A percentile compares a stretch with the other conserved stretches of the same genome.
phyloP scores from a whole-genome alignment of 176 grass and related monocot genomes.

The Avena atlantica region DNA sequence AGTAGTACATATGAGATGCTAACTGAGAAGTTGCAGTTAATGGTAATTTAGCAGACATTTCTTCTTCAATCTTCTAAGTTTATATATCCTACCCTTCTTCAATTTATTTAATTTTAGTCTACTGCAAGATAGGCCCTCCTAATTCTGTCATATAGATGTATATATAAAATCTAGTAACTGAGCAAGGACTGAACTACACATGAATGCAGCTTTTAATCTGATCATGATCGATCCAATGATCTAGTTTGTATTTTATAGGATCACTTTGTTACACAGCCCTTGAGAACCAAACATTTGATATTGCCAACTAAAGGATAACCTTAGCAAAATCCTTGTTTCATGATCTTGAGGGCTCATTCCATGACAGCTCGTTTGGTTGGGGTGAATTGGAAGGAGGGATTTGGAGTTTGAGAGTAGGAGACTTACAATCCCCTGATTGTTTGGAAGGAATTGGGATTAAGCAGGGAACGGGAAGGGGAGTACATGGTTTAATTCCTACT shows the following conservation, averaged over 20 bases:
- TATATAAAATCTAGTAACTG: not conserved
- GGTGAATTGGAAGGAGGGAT: too few relatives aligned
- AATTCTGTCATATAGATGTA: not conserved
- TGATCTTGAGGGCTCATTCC: slow-evolving; percentile 15
- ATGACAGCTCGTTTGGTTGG: not conserved
- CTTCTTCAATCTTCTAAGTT: not conserved
- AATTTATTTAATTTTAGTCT: too few relatives aligned
- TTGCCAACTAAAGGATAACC: slow-evolving; percentile 28
- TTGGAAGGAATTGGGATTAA: too few relatives aligned
- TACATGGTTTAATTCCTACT: too few relatives aligned
- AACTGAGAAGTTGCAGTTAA: too few relatives aligned
- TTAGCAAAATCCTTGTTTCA: slow-evolving; percentile 30
- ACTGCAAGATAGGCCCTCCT: not conserved
- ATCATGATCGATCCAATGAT: slow-evolving; percentile 6
- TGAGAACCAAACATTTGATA: not conserved
- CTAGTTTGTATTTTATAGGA: slow-evolving; percentile 41
- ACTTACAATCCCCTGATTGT: too few relatives aligned
- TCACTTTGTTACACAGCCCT: slow-evolving; percentile 44
- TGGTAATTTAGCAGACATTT: not conserved
- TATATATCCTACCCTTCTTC: too few relatives aligned
- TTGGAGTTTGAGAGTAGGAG: too few relatives aligned
- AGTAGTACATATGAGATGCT: too few relatives aligned
- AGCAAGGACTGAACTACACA: slow-evolving; percentile 12
- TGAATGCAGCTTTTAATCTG: slow-evolving; percentile 11
- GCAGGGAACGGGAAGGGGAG: too few relatives aligned